These are phyloP conservation scores for Taiozyma sp. DNA, from an alignment of 1,139 yeast genomes.

Conservation along the genomic window DNA sequence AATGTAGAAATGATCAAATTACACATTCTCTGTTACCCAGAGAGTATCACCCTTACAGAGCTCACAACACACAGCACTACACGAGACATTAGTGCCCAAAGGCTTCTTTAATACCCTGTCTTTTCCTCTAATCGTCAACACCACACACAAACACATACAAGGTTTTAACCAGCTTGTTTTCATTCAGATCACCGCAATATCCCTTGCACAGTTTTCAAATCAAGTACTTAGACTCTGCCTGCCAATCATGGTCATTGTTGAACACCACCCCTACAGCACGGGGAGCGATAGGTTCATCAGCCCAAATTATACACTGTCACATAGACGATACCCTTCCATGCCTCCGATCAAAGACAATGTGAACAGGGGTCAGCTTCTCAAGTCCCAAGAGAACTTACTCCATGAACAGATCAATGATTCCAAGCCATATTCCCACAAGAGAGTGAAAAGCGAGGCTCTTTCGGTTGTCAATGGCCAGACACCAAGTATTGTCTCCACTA, in stretches of 20 bases:
- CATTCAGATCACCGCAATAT: neutral
- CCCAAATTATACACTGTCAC: neutral
- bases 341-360: slow-evolving; percentile 8
- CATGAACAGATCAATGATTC: neutral
- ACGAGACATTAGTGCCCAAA: neutral
- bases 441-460: slow-evolving; percentile 1
- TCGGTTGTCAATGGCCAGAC: slow-evolving; percentile 9
- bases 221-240: neutral
- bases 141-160: neutral
- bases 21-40: neutral
- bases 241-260: neutral
- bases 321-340: slow-evolving; percentile 4
- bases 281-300: neutral
- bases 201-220: neutral
- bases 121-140: neutral
- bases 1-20: neutral
- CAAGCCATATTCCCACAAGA: slow-evolving; percentile 1
- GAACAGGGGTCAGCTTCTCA: slow-evolving; percentile 4
- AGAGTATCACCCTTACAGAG: neutral
- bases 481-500: slow-evolving; percentile 18
- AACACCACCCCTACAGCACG: neutral
- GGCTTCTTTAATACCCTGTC: neutral
- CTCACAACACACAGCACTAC: neutral
- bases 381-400: neutral
- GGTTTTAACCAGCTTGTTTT: neutral